Percentiles rank a stretch among this genome's conserved stretches.
These are phyloP conservation scores for Chrysochromulina tobinii DNA, from an alignment of 78 protist genomes.

Conservation along the genomic window DNA sequence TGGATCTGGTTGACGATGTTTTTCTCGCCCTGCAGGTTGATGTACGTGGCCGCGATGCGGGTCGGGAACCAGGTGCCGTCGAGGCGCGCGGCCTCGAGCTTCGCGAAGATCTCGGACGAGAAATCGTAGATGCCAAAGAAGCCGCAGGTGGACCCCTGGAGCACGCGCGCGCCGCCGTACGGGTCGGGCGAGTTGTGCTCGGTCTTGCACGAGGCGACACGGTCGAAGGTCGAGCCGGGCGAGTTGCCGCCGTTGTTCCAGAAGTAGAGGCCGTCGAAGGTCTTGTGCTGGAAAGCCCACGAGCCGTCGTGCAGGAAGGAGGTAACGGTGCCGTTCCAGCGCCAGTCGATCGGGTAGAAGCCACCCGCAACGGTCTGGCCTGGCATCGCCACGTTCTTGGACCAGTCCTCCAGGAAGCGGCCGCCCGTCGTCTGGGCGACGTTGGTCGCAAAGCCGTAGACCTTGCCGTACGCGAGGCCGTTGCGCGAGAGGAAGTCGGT, in stretches of 20 bases:
- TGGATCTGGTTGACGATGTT: background rate
- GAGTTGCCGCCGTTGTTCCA: background rate
- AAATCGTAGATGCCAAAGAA: background rate
- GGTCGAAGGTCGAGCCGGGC: no score
- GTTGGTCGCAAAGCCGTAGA: background rate
- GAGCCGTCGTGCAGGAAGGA: background rate
- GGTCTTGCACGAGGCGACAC: background rate
- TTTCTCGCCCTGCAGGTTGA: background rate
- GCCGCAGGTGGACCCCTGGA: conserved; percentile 12
- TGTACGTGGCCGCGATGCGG: background rate
- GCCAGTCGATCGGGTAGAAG: background rate
- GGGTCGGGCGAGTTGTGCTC: conserved; percentile 19
- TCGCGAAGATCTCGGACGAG: background rate
- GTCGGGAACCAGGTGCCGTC: background rate
- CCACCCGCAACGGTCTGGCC: background rate
- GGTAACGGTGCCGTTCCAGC: background rate
- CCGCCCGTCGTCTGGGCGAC: background rate
- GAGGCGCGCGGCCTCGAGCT: background rate
- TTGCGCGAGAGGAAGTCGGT: background rate
- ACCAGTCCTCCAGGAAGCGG: background rate
- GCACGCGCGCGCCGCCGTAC: background rate
- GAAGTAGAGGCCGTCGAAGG: background rate
- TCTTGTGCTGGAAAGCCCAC: background rate
- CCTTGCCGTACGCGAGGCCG: conserved; percentile 17
- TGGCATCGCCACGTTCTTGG: background rate